Base-by-base conservation (phyloP, 768 basidiomycete genomes). In the Coprinellus micaceus region DNA sequence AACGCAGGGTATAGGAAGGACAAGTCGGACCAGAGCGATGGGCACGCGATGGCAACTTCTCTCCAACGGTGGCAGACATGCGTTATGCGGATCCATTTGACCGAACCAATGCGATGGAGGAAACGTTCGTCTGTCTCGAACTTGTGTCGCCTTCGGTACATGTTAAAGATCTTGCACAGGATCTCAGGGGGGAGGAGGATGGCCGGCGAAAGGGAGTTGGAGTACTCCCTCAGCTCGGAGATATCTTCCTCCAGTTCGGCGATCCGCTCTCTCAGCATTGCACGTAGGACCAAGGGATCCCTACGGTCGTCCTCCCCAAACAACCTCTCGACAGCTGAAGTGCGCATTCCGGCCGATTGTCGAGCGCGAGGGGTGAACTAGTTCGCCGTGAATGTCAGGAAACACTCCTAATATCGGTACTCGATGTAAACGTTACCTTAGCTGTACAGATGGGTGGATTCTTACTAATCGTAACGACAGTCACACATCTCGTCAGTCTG, bases 61-160 rank as follows among this genome's bases (percentile, higher is more conserved):
- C 52, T 22, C 52, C 52, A 53, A 9, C 24, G 36, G 21, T 28
- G n/a, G 26, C 52, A 53, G 11, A 53, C 52, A 19, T 25, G 39
- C 2, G 24, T 26, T 26, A 43, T 9, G 40, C 21, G 4, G 11
- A 17, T 10, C 25, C 22, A 21, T 19, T 11, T 7, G n/a, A 24
- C 10, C n/a, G 39, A 15, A 26, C 39, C 39, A 11, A n/a, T 17
- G 19, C 25, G 11, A 2, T 22, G 17, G 37, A 41, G 41, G 24
- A 4, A 37, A 22, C 26, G 13, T 6, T 24, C n/a, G 22, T n/a
- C 21, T 4, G 5, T 19, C 40, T 15, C 15, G n/a, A n/a, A n/a
- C 24, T 17, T 3, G 21, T 2, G 37, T 7, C 13, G 19, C 24
- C 9, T 2, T 53, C 37, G 52, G 24, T 6, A 21, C 2, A 36